A percentile compares a stretch with the other conserved stretches of the same genome.
Conservation (phyloP, 2,329 filamentous ascomycete species). For the Exophiala mesophila region DNA sequence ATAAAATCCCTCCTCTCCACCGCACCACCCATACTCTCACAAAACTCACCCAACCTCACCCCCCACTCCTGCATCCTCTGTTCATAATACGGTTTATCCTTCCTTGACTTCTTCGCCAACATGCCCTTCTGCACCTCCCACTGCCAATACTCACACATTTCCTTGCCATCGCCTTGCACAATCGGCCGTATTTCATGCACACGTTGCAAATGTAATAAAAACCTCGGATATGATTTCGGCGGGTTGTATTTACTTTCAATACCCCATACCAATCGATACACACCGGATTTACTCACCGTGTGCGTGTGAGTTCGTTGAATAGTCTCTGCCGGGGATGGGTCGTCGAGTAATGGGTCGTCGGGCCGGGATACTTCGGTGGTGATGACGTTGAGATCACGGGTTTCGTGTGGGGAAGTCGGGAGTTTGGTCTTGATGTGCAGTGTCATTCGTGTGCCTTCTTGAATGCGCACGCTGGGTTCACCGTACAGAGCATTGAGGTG, state of each 20-base stretch:
- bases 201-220: constrained; percentile 40
- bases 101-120: constrained; percentile 38
- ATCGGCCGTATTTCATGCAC: constrained; percentile 45
- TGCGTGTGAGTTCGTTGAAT: constrained; percentile 27
- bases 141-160: constrained; percentile 30
- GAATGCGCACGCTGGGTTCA: constrained; percentile 29
- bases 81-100: constrained; percentile 39
- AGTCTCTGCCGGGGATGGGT: constrained; percentile 11
- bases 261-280: constrained; percentile 32
- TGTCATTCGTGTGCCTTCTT: constrained; percentile 40
- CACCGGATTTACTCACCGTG: constrained; percentile 16
- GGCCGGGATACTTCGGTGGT: constrained; percentile 25
- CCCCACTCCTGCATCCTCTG: constrained; percentile 40
- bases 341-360: constrained; percentile 22
- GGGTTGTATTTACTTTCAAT: constrained; percentile 30
- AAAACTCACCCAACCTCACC: constrained; percentile 37
- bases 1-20: constrained; percentile 32
- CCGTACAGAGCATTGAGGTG: constrained; percentile 25
- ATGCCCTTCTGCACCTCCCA: constrained; percentile 45
- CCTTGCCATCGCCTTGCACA: constrained; percentile 32
- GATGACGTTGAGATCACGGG: constrained; percentile 18
- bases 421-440: constrained; percentile 42
- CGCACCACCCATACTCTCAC: constrained; percentile 25
- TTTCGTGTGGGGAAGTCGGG: constrained; percentile 19
- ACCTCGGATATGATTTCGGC: constrained; percentile 30